These are phyloP conservation scores for Lactarius pseudohatsudake DNA, from an alignment of 768 basidiomycete genomes.

Conservation along the genomic window DNA sequence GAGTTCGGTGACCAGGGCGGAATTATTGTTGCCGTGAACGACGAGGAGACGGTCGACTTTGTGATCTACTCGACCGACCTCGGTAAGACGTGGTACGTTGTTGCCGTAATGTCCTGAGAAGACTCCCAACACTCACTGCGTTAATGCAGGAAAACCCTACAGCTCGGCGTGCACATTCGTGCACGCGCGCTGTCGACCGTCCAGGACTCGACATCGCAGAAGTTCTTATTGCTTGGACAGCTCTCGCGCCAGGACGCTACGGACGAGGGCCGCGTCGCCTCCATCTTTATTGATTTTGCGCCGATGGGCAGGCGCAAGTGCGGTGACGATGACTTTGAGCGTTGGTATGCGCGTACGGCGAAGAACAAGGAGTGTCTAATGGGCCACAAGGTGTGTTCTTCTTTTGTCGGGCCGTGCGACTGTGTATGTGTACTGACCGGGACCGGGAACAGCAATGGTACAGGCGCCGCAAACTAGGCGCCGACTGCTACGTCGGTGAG, in stretches of 20 bases:
- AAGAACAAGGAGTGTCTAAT: constrained; percentile 77
- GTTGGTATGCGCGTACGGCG: constrained; percentile 78
- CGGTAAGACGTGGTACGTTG: constrained; percentile 75
- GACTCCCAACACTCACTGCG: background rate
- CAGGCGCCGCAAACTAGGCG: constrained; percentile 73
- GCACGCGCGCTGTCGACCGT: constrained; percentile 82
- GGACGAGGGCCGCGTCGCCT: constrained; percentile 58
- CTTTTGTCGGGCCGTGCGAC: background rate
- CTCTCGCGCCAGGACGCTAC: constrained; percentile 60
- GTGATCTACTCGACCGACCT: constrained; percentile 81
- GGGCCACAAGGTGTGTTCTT: constrained; percentile 75
- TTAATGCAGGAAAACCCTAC: constrained; percentile 59
- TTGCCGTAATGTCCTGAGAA: background rate
- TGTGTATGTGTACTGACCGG: background rate
- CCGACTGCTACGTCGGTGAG: constrained; percentile 86
- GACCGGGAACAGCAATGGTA: constrained; percentile 85
- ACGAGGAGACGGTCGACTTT: constrained; percentile 71
- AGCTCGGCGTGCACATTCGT: constrained; percentile 68
- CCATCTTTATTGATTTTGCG: constrained; percentile 84
- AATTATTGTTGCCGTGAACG: constrained; percentile 77
- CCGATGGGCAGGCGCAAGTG: constrained; percentile 70
- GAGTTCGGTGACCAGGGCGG: constrained; percentile 93
- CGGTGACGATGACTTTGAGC: constrained; percentile 68
- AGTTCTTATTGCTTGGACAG: constrained; percentile 87
- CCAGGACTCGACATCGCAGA: constrained; percentile 94